phyloP scores from a whole-genome alignment of 768 basidiomycete species.

The Artomyces pyxidatus region DNA sequence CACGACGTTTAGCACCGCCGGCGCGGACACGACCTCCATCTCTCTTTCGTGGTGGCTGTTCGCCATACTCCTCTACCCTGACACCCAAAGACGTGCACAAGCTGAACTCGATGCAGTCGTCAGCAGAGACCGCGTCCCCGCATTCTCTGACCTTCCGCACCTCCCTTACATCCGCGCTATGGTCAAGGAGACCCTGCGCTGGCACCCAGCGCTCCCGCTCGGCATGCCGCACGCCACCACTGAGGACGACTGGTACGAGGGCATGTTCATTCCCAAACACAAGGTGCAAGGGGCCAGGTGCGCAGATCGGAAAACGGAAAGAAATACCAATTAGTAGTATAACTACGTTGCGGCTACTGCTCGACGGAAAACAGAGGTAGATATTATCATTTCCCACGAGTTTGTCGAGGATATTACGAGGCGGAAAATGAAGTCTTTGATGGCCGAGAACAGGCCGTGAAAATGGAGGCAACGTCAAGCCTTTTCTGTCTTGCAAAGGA shows the following conservation, averaged over 20 bases:
- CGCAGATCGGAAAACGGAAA: no score
- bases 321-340: no score
- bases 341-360: no score
- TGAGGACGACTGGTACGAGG: slow-evolving; percentile 22
- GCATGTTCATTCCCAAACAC: slow-evolving; percentile 26
- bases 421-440: no score
- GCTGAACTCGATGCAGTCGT: slow-evolving; percentile 5
- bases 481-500: no score
- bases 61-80: slow-evolving; percentile 1
- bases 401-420: no score
- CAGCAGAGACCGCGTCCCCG: not conserved
- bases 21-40: not conserved
- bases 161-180: slow-evolving; percentile 11
- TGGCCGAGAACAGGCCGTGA: no score
- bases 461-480: no score
- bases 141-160: slow-evolving; percentile 4
- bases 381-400: no score
- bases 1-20: not conserved
- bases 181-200: slow-evolving; percentile 10
- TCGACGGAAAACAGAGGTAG: no score
- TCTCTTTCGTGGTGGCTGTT: slow-evolving; percentile 2
- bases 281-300: no score
- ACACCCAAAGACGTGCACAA: not conserved
- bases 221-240: slow-evolving; percentile 14
- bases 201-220: not conserved